Base-by-base conservation (phyloP, 2,329 filamentous ascomycete genomes). In the Conoideocrella luteorostrata region DNA sequence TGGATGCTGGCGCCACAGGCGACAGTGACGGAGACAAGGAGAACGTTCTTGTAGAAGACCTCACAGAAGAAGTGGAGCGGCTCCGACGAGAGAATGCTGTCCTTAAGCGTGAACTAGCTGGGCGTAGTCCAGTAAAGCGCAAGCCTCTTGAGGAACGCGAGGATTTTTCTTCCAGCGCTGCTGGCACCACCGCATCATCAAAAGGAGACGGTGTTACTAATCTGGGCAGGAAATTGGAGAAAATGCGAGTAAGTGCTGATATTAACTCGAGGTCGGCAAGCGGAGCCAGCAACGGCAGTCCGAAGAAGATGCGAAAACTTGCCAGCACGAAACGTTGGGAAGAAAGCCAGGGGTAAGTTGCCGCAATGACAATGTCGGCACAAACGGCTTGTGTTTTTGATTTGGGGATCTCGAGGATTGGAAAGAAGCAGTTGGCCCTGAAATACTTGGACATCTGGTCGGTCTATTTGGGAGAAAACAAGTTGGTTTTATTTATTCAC, bases 11-110 rank as follows among this genome's bases (percentile, higher is more conserved):
- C 9, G 68, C 73, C 54, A 65, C 63, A 50, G 55, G 51, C n/a
- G 71, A 72, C 28, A 65, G 69, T 0, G 79, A 83, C 41, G 74
- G 71, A 24, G 70, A 75, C 1, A 83, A 85, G 54, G 77, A 83
- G 58, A 83, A 83, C 35, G 65, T 77, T 2, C 60, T 78, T 2
- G 68, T 82, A 5, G 77, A 84, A 55, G 75, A 84, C 36, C 66
- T 89, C 1, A 78, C 86, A 54, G 66, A 79, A 39, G 86, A 90
- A 57, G 88, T 89, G 43, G 80, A 86, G 47, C 70, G 77, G 3
- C 69, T 91, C 29, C 74, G 81, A 12, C 73, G 75, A 20, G 84
- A 85, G 54, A 70, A 88, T 17, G 71, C 71, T 2, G 68, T 80
- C 3, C 61, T 90, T 20, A 81, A 81, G 57, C 75, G 84, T 28